A percentile compares a stretch with the other conserved stretches of the same genome.
These are phyloP conservation scores for Tricholoma terreum DNA, from an alignment of 768 basidiomycete species.

Conservation along the genomic window DNA sequence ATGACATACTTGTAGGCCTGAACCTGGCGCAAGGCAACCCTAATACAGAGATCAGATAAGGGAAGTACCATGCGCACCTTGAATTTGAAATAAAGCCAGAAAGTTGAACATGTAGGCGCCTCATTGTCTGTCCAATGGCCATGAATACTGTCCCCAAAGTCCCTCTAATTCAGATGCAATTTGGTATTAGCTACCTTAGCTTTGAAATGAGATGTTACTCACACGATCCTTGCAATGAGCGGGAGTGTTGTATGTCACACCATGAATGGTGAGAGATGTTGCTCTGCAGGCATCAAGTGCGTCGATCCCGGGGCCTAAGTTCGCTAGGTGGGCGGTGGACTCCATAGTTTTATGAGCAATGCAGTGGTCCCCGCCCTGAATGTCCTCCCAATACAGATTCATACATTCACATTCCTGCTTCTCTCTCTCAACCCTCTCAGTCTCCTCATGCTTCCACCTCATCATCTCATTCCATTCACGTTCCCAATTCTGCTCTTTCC, in stretches of 20 bases:
- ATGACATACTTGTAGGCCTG: too few relatives aligned
- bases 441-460: too few relatives aligned
- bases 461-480: too few relatives aligned
- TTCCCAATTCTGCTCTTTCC: too few relatives aligned
- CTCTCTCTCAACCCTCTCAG: constrained; percentile 5
- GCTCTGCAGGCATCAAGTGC: constrained; percentile 16
- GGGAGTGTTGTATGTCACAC: constrained; percentile 8
- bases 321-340: constrained; percentile 13
- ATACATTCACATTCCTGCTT: constrained; percentile 5
- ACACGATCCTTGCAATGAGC: constrained; percentile 11
- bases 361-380: constrained; percentile 11
- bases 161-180: background rate
- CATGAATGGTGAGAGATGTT: constrained; percentile 14
- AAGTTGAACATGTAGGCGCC: too few relatives aligned
- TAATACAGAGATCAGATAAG: background rate
- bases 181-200: background rate
- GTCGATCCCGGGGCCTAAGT: constrained; percentile 12
- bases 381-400: constrained; percentile 14
- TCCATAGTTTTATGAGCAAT: background rate
- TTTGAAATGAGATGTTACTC: background rate
- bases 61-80: background rate
- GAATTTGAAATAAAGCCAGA: too few relatives aligned
- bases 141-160: background rate
- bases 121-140: too few relatives aligned
- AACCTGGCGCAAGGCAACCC: too few relatives aligned